Evolutionary conservation across 1,284 basidiomycete species (phyloP), one percentile per base, ranked within the genome.

Genomic region (Malassezia psittaci): DNA sequence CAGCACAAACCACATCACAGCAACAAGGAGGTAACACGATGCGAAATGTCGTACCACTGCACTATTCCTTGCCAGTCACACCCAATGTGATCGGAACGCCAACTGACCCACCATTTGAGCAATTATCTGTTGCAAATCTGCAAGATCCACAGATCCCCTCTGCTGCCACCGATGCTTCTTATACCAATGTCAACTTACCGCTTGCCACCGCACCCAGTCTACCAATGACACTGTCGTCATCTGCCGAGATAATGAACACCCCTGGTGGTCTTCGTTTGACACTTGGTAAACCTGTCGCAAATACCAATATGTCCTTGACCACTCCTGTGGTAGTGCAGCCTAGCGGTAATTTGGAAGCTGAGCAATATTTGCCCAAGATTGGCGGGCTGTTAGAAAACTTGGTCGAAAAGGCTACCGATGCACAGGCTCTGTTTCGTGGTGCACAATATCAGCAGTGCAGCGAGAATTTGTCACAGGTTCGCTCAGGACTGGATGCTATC

Each of bases 361-460:
- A 35, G 15, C 45, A 37, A 36, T 47, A 47, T 18, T 21, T 37
- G 11, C 32, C 45, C 45, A 47, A 47, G 45, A 47, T 47, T 34
- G 43, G 43, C 24, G 43, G 43, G 2, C 45, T 47, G 12, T 12
- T 55, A 21, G 62, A 64, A 15, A 47, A 60, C 9, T 45, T 64
- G 18, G 52, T 45, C 8, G n/a, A 18, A 9, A 41, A 51, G 10
- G 63, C 62, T 8, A 33, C 44, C 5, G 52, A 48, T 34, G 63
- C 63, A 5, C 35, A 59, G 5, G 43, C 45, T 1, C 51, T 53
- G 15, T 63, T 64, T 38, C 52, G 48, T 13, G 42, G 57, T 5
- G 63, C 59, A 12, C 51, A 60, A 13, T 63, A 59, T 29, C 54
- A 54, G 4, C 48, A 45, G 33, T 57, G 59, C 37, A 61, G 48